Evolutionary conservation across 2,329 filamentous ascomycete genomes (phyloP).

Genomic region (Fusarium avenaceum): DNA sequence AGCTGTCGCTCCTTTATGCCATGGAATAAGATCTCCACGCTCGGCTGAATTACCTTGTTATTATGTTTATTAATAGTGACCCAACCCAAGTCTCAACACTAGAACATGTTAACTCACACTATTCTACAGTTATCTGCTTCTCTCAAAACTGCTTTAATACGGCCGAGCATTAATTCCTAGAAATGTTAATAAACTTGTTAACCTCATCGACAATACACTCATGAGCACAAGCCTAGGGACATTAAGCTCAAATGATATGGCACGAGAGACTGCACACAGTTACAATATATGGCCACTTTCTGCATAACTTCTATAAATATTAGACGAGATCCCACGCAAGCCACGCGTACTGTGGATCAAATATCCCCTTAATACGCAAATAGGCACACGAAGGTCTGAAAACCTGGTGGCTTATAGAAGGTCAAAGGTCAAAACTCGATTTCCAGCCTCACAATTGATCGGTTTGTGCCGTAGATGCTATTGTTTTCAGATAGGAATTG

Average conservation of each 20-base stretch:
- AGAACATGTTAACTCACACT: background rate
- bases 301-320: constrained; percentile 4
- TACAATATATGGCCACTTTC: background rate
- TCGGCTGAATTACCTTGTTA: background rate
- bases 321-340: constrained; percentile 18
- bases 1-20: constrained; percentile 7
- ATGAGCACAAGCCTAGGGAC: background rate
- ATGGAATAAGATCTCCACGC: background rate
- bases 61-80: background rate
- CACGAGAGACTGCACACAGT: background rate
- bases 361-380: background rate
- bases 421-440: background rate
- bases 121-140: background rate
- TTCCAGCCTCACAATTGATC: background rate
- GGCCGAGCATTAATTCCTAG: too few species aligned
- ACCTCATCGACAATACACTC: background rate
- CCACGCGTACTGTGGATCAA: constrained; percentile 42
- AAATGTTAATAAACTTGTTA: background rate
- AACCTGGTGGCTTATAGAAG: background rate
- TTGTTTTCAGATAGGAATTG: too few species aligned
- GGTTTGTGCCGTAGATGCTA: too few species aligned
- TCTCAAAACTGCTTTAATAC: background rate
- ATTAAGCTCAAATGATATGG: constrained; percentile 1
- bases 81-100: background rate
- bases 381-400: background rate